A percentile compares a stretch with the other conserved stretches of the same genome.
Conservation (phyloP, 768 basidiomycete species). For the Dentipellis sp. region DNA sequence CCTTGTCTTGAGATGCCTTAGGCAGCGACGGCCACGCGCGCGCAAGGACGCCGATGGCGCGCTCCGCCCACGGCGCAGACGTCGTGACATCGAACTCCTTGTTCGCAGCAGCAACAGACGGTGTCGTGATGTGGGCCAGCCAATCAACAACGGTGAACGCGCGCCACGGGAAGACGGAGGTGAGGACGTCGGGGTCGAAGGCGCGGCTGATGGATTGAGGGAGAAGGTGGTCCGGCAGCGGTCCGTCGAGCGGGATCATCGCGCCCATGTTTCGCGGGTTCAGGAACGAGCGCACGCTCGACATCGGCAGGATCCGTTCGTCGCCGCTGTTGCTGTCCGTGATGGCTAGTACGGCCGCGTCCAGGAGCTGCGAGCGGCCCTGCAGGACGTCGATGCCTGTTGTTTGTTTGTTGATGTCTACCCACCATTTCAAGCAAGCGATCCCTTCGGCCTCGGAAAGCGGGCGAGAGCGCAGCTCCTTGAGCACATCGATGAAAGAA, state of each 20-base stretch:
- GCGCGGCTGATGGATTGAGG: constrained; percentile 56
- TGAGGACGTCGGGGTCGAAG: constrained; percentile 42
- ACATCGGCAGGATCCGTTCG: constrained; percentile 58
- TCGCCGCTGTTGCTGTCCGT: constrained; percentile 19
- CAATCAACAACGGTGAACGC: constrained; percentile 74
- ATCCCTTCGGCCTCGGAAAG: constrained; percentile 64
- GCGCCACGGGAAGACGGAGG: constrained; percentile 59
- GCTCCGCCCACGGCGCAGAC: constrained; percentile 74
- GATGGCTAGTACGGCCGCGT: constrained; percentile 55
- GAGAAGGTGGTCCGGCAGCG: constrained; percentile 65
- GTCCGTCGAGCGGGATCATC: constrained; percentile 62
- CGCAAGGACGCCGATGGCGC: constrained; percentile 55
- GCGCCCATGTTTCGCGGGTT: constrained; percentile 47
- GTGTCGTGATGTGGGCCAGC: constrained; percentile 54
- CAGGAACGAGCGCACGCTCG: constrained; percentile 61
- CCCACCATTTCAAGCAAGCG: constrained; percentile 89
- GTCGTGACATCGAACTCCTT: constrained; percentile 51
- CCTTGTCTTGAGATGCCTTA: constrained; percentile 32
- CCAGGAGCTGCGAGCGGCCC: constrained; percentile 53
- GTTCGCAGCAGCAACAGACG: constrained; percentile 30
- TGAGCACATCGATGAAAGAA: constrained; percentile 74
- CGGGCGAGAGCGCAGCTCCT: constrained; percentile 63
- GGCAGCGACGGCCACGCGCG: constrained; percentile 65
- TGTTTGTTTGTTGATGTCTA: constrained; percentile 31
- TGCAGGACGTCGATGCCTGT: constrained; percentile 28